These are phyloP conservation scores for Acidiella bohemica DNA, from an alignment of 495 filamentous ascomycete species.

Conservation along the genomic window DNA sequence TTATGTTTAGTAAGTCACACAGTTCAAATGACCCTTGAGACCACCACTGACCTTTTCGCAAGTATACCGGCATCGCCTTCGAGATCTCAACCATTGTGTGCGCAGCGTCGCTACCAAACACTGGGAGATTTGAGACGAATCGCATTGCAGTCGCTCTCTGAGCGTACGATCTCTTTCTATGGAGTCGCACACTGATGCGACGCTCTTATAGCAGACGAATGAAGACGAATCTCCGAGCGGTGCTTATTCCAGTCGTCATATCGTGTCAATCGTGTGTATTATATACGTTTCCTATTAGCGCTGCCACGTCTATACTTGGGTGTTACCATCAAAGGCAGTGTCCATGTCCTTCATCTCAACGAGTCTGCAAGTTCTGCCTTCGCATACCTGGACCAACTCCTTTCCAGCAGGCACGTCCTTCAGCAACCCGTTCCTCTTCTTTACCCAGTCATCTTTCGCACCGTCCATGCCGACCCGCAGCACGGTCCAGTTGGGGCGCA, in stretches of 20 bases:
- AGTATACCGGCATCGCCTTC: conserved; percentile 10
- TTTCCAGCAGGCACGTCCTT: conserved; percentile 22
- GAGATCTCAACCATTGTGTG: conserved; percentile 3
- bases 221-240: no score
- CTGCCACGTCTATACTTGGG: no score
- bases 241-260: no score
- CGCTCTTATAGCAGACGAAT: no score
- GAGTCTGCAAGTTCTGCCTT: conserved; percentile 25
- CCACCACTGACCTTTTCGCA: not conserved
- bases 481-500: conserved; percentile 22
- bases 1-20: conserved; percentile 20
- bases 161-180: no score
- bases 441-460: conserved; percentile 27
- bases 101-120: conserved; percentile 1
- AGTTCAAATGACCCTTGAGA: not conserved
- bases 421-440: conserved; percentile 27
- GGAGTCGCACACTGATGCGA: no score
- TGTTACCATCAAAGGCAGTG: conserved; percentile 8
- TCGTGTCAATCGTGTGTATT: no score
- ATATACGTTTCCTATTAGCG: no score
- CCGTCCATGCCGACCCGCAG: conserved; percentile 20
- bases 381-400: conserved; percentile 30
- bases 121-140: conserved; percentile 10
- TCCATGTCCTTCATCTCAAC: conserved; percentile 10
- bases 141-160: conserved; percentile 11